Evolutionary conservation across 225 moss, liverwort and hornwort species (phyloP).

Genomic region (Climacium dendroides): DNA sequence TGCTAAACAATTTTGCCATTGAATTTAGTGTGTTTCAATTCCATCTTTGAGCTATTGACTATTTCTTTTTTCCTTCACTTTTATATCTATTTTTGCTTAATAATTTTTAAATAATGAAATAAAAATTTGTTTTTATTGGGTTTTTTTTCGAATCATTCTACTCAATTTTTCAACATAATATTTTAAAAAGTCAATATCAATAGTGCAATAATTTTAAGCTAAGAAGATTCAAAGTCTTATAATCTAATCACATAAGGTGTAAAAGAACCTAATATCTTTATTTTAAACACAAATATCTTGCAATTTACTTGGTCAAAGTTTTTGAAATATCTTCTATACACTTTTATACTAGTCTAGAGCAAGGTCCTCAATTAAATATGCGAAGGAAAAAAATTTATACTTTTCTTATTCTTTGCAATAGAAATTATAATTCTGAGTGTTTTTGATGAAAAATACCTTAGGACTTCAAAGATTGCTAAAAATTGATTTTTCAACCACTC

Average conservation of each 20-base stretch:
- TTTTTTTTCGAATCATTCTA: not conserved
- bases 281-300: too few relatives aligned
- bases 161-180: too few relatives aligned
- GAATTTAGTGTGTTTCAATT: not conserved
- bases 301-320: too few relatives aligned
- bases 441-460: not conserved
- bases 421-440: not conserved
- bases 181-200: too few relatives aligned
- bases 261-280: too few relatives aligned
- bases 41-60: too few relatives aligned
- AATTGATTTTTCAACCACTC: fast-evolving
- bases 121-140: too few relatives aligned
- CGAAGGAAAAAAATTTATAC: too few relatives aligned
- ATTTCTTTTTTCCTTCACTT: not conserved
- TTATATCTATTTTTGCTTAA: not conserved
- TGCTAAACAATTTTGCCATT: not conserved
- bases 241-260: fast-evolving
- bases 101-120: not conserved
- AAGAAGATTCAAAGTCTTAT: not conserved
- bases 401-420: not conserved
- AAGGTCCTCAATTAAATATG: not conserved
- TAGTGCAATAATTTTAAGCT: not conserved
- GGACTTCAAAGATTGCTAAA: not conserved
- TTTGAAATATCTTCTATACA: too few relatives aligned
- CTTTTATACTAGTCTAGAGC: not conserved